These are phyloP conservation scores for Saccharomyces jurei DNA, from an alignment of 805 yeast species.

Conservation along the genomic window DNA sequence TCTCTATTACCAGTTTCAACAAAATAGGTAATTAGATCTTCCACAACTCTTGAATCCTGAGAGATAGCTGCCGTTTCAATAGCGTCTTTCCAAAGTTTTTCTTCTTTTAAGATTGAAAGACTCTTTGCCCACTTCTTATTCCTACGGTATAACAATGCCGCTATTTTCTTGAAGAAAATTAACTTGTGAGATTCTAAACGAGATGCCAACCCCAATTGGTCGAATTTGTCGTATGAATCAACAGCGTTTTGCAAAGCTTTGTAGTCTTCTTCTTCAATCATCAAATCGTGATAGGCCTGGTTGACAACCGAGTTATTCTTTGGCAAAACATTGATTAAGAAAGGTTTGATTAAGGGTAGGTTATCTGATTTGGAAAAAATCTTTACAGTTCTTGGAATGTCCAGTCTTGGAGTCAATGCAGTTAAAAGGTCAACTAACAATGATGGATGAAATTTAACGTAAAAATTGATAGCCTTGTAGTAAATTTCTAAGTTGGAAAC, in stretches of 20 bases:
- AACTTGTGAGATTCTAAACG: slow-evolving; percentile 87
- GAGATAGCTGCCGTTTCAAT: slow-evolving; percentile 86
- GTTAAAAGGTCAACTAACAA: slow-evolving; percentile 78
- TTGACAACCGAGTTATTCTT: slow-evolving; percentile 89
- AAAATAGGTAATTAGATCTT: slow-evolving; percentile 81
- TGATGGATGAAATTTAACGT: slow-evolving; percentile 86
- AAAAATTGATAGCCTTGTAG: slow-evolving; percentile 94
- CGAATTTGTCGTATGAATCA: slow-evolving; percentile 85
- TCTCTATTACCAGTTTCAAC: slow-evolving; percentile 96
- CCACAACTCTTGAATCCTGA: slow-evolving; percentile 69
- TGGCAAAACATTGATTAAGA: slow-evolving; percentile 81
- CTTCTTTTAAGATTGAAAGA: slow-evolving; percentile 78
- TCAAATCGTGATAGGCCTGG: slow-evolving; percentile 87
- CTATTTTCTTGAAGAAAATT: slow-evolving; percentile 90
- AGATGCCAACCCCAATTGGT: slow-evolving; percentile 83
- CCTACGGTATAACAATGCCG: slow-evolving; percentile 88
- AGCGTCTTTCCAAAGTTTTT: slow-evolving; percentile 91
- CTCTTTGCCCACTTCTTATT: slow-evolving; percentile 91
- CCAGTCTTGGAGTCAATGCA: slow-evolving; percentile 80
- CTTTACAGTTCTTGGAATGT: slow-evolving; percentile 88
- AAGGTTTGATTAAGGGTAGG: slow-evolving; percentile 91
- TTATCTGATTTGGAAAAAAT: slow-evolving; percentile 93
- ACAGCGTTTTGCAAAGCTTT: slow-evolving; percentile 80
- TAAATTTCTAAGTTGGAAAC: slow-evolving; percentile 94
- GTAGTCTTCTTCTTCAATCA: slow-evolving; percentile 95